Evolutionary conservation across 352 stramenopile genomes (phyloP).

Genomic region (Phytophthora colocasiae): DNA sequence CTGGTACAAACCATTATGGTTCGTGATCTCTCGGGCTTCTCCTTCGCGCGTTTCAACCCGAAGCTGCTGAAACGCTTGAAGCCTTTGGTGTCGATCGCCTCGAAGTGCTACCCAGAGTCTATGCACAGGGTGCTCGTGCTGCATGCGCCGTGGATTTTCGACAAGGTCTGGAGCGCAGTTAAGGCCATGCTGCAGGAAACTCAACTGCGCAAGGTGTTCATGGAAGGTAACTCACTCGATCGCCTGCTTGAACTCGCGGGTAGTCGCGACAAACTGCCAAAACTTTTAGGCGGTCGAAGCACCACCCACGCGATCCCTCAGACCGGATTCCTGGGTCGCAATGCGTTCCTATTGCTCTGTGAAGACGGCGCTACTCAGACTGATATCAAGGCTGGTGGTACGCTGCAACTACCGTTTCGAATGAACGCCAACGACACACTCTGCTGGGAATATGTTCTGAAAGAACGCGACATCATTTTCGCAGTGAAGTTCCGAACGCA

Average conservation of each 20-base stretch:
- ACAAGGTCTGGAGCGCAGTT: slow-evolving; percentile 71
- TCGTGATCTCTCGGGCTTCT: slow-evolving; percentile 73
- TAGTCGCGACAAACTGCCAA: slow-evolving; percentile 58
- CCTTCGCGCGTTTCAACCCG: slow-evolving; percentile 63
- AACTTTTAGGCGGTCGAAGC: slow-evolving; percentile 66
- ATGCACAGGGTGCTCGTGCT: slow-evolving; percentile 64
- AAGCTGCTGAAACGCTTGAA: slow-evolving; percentile 58
- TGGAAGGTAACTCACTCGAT: slow-evolving; percentile 57
- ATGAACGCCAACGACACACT: slow-evolving; percentile 76
- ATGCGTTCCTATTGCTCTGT: slow-evolving; percentile 73
- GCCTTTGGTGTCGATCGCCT: slow-evolving; percentile 52
- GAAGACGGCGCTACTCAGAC: slow-evolving; percentile 73
- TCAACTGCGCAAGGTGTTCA: slow-evolving; percentile 67
- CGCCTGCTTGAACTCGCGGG: slow-evolving; percentile 56
- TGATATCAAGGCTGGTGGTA: slow-evolving; percentile 68
- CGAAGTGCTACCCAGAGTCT: slow-evolving; percentile 73
- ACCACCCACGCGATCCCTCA: slow-evolving; percentile 61
- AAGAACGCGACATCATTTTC: slow-evolving; percentile 71
- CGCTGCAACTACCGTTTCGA: slow-evolving; percentile 73
- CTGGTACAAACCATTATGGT: slow-evolving; percentile 72
- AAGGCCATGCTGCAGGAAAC: slow-evolving; percentile 69
- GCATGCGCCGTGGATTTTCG: slow-evolving; percentile 75
- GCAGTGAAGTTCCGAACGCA: slow-evolving; percentile 78
- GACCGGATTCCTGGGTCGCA: slow-evolving; percentile 65
- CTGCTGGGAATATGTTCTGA: slow-evolving; percentile 81